A percentile compares a stretch with the other conserved stretches of the same genome.
Conservation (phyloP, 768 basidiomycete species). For the Pholiota conissans region DNA sequence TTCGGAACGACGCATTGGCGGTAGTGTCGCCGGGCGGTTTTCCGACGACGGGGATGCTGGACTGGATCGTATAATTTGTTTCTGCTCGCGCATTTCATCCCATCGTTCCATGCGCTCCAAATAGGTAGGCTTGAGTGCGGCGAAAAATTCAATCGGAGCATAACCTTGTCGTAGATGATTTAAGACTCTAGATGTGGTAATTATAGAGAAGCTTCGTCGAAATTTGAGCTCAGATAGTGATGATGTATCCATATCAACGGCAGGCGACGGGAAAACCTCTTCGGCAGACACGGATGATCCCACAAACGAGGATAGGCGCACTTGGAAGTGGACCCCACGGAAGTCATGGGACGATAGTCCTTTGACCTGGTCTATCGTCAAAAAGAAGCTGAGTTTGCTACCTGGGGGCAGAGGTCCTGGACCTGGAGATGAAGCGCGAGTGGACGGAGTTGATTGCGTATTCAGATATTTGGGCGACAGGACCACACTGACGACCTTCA, state of each 20-base stretch:
- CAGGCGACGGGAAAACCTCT: slow-evolving; percentile 77
- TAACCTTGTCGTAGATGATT: slow-evolving; percentile 73
- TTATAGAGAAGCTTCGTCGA: slow-evolving; percentile 78
- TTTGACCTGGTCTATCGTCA: slow-evolving; percentile 85
- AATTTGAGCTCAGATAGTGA: slow-evolving; percentile 82
- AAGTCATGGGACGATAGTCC: slow-evolving; percentile 93
- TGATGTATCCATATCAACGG: slow-evolving; percentile 70
- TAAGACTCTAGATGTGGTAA: slow-evolving; percentile 71
- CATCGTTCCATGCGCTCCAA: slow-evolving; percentile 87
- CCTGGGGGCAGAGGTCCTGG: slow-evolving; percentile 69
- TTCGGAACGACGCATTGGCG: slow-evolving; percentile 91
- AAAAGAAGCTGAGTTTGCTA: slow-evolving; percentile 80
- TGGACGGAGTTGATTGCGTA: slow-evolving; percentile 59
- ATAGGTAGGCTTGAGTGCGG: slow-evolving; percentile 77
- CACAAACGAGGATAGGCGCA: slow-evolving; percentile 84
- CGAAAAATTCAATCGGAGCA: slow-evolving; percentile 90
- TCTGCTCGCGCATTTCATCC: slow-evolving; percentile 90
- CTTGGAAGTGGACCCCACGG: slow-evolving; percentile 80
- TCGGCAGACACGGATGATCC: slow-evolving; percentile 70
- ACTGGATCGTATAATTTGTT: slow-evolving; percentile 41
- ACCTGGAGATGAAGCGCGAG: slow-evolving; percentile 74
- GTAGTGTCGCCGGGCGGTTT: slow-evolving; percentile 41
- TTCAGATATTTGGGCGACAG: slow-evolving; percentile 58
- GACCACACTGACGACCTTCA: slow-evolving; percentile 76
- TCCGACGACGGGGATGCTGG: slow-evolving; percentile 37